Conservation (phyloP, 331 rosid genomes). For the Spiraea crenata region DNA sequence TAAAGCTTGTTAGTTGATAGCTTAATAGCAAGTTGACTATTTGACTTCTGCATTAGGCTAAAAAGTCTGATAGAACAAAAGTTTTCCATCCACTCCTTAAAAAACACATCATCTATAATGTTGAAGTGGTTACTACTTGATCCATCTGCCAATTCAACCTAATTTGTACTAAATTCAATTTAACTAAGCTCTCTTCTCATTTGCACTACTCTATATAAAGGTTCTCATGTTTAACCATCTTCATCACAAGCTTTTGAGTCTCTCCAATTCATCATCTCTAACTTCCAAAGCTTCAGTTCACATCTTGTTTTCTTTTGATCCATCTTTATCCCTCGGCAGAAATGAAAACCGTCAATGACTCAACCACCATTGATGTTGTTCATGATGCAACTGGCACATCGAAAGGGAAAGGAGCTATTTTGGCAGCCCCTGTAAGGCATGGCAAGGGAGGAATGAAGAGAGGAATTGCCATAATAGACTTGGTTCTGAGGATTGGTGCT, state of each 20-base stretch:
- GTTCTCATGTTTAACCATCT: neutral
- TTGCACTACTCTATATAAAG: conserved; percentile 9
- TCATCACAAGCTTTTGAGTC: conserved; percentile 19
- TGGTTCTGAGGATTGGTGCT: conserved; percentile 72
- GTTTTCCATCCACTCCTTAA: conserved; percentile 15
- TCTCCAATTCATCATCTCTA: conserved; percentile 4
- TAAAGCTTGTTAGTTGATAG: neutral
- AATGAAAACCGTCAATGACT: conserved; percentile 44
- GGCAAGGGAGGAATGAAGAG: conserved; percentile 51
- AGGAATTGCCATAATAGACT: conserved; percentile 67
- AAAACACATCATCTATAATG: neutral
- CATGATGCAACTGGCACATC: conserved; percentile 36
- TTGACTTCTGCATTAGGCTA: neutral
- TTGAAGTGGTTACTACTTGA: conserved; percentile 23
- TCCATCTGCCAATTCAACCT: conserved; percentile 18
- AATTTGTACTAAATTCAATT: neutral
- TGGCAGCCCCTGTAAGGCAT: conserved; percentile 5
- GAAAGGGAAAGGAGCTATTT: conserved; percentile 43
- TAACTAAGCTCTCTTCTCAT: neutral
- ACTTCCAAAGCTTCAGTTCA: neutral
- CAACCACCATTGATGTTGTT: conserved; percentile 48
- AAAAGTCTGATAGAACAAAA: neutral
- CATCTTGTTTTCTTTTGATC: neutral
- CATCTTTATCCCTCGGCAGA: neutral
- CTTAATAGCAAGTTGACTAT: conserved; percentile 7